Base-by-base conservation (phyloP, 2,329 filamentous ascomycete species). In the Pseudogymnoascus sp. region DNA sequence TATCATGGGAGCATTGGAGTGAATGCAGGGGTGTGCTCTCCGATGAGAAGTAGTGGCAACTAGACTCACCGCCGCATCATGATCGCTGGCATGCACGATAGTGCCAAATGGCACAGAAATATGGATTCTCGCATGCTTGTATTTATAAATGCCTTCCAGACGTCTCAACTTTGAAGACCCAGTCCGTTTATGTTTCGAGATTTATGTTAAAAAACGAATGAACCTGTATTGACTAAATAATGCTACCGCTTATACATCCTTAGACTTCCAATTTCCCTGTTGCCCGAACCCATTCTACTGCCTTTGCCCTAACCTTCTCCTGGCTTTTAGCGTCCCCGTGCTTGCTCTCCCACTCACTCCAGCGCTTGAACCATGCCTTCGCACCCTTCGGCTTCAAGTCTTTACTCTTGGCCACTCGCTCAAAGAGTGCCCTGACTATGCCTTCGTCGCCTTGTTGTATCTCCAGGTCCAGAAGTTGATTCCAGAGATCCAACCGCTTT, bases 401-500 rank as follows among this genome's bases (percentile, higher is more conserved):
- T 75, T 85, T 86, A 37, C 81, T 81, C 67, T 82, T 84, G 25
- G 82, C 79, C 70, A 92, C 88, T 43, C 92, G 81, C 76, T 96
- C 91, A 71, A 94, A 97, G 57, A 97, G 77, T 63, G 87, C 85
- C 57, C 91, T 81, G 28, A 92, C 82, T 36, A 80, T 80, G 60
- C 86, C 82, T 9, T 73, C 73, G 36, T 81, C 79, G n/a, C 72
- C 76, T 39, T 84, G 83, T 39, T 80, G 78, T 35, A 85, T 82
- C 77, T 99, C 94, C 61, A 97, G 81, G 71, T 96, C 91, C 1
- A 97, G 76, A 66, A 96, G 86, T 74, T 96, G 87, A 74, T 91
- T 94, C 93, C 93, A 97, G 59, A 97, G 78, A 72, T 97, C 91
- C 63, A 91, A 85, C 73, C 91, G 90, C 78, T 95, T 96, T 50